Evolutionary conservation across 441 rosid species (phyloP).

Genomic region (Jatropha multifida): DNA sequence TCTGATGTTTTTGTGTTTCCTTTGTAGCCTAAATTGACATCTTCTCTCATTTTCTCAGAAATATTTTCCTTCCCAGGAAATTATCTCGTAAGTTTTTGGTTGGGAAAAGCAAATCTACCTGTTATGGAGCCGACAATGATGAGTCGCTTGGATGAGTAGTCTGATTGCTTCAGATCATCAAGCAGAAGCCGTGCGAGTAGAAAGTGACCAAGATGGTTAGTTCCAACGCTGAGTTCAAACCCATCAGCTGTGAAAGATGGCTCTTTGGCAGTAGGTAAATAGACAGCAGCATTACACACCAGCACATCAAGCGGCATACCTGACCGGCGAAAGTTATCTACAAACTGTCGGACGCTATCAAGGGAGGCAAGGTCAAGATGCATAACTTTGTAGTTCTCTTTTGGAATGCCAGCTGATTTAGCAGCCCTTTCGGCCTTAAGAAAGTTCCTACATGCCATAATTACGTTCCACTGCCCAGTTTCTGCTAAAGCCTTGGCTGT

Average conservation of each 20-base stretch:
- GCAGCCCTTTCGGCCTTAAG: constrained; percentile 92
- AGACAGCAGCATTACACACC: constrained; percentile 88
- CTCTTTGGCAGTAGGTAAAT: constrained; percentile 81
- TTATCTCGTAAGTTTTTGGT: not conserved
- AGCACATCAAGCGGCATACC: constrained; percentile 64
- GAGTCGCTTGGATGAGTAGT: constrained; percentile 70
- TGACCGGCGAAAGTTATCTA: constrained; percentile 48
- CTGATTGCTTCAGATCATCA: constrained; percentile 73
- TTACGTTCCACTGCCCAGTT: constrained; percentile 73
- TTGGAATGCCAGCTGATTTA: constrained; percentile 63
- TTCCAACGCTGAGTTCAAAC: constrained; percentile 84
- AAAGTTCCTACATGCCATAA: constrained; percentile 88
- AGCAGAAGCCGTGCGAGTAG: constrained; percentile 69
- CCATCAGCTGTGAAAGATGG: constrained; percentile 91
- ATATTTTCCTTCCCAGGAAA: not conserved
- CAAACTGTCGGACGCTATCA: constrained; percentile 79
- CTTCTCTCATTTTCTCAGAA: not conserved
- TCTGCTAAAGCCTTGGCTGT: constrained; percentile 80
- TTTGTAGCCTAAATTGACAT: not conserved
- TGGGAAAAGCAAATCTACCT: constrained; percentile 38
- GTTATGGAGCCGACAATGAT: constrained; percentile 93
- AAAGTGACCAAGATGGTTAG: constrained; percentile 92
- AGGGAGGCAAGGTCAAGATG: constrained; percentile 88
- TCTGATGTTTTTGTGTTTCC: not conserved
- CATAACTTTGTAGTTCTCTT: constrained; percentile 75